Evolutionary conservation across 306 rosid species (phyloP), one percentile per base, ranked within the genome.

Genomic region (Prunus mume): DNA sequence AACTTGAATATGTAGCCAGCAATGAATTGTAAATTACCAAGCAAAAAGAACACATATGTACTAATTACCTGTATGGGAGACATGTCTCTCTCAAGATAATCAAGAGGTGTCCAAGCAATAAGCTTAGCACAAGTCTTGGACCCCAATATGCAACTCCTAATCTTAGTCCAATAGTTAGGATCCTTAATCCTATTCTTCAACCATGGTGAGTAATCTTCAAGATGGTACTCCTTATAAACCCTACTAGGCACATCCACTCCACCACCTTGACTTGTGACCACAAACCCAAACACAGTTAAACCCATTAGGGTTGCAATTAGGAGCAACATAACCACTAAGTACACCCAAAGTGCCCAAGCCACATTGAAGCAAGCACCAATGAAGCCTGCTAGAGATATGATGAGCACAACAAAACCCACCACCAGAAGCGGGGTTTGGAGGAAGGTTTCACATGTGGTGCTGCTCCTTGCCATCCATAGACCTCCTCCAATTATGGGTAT

Each of bases 401-500:
- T 58, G 0, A 96, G 89, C 57, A 96, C 91, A 6, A 92, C 81
- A 47, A 96, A 96, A 2, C 99, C 99, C 8, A 96, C 69, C 12
- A 91, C 84, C 9, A 96, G 72, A 41, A 96, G 88, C 58, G 99
- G 99, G 1, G 96, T 91, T 76, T 96, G 99, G 15, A 92, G 96
- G 74, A 91, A 96, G 58, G 78, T 84, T 70, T 73, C 93, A 78
- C 99, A 96, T 2, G 91, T 88, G 66, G 90, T 93, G 83, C 90
- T 96, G 78, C 92, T 96, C 79, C 89, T 81, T 64, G 98, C 93
- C 90, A 96, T 85, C 97, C 98, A 96, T 73, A 96, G 68, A 1
- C 98, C 99, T 58, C 92, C 96, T 8, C 97, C 99, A 12, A 96
- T 92, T 38, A 96, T 91, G 10, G 98, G 99, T 66, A 96, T 96